These are phyloP conservation scores for Penicillium sp. DNA, from an alignment of 2,329 filamentous ascomycete genomes.

Conservation along the genomic window DNA sequence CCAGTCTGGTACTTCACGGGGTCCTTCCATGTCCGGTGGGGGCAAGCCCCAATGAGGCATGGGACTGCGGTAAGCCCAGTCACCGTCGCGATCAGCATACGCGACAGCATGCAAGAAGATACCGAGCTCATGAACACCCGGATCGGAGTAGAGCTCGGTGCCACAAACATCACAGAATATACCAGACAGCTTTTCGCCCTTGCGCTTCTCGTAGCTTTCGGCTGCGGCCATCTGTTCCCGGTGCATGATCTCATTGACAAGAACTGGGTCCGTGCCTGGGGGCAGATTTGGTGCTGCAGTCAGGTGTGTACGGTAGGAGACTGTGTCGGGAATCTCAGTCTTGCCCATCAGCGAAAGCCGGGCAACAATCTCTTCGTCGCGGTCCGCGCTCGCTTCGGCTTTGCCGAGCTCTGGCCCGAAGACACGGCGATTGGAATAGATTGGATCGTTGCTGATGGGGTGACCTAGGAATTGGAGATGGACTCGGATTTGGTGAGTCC, in stretches of 20 bases:
- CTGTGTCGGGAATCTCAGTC: conserved; percentile 84
- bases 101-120: conserved; percentile 91
- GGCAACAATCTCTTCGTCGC: conserved; percentile 87
- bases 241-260: conserved; percentile 45
- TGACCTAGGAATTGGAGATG: conserved; percentile 93
- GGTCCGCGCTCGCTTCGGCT: conserved; percentile 66
- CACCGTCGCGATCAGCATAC: conserved; percentile 80
- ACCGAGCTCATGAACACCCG: conserved; percentile 83
- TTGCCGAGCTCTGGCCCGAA: conserved; percentile 80
- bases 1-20: conserved; percentile 63
- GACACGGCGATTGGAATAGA: conserved; percentile 91
- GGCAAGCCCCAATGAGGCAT: conserved; percentile 87
- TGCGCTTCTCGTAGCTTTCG: conserved; percentile 82
- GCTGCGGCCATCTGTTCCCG: conserved; percentile 76
- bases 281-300: conserved; percentile 41
- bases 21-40: conserved; percentile 70
- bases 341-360: conserved; percentile 90
- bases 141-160: conserved; percentile 90
- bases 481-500: conserved; percentile 92
- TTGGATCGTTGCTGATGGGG: conserved; percentile 95
- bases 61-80: conserved; percentile 84
- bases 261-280: conserved; percentile 37
- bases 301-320: conserved; percentile 71
- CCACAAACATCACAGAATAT: conserved; percentile 77
- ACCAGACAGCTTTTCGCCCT: conserved; percentile 92